Conservation (phyloP, 2,329 filamentous ascomycete genomes). For the Epichloe sp. region DNA sequence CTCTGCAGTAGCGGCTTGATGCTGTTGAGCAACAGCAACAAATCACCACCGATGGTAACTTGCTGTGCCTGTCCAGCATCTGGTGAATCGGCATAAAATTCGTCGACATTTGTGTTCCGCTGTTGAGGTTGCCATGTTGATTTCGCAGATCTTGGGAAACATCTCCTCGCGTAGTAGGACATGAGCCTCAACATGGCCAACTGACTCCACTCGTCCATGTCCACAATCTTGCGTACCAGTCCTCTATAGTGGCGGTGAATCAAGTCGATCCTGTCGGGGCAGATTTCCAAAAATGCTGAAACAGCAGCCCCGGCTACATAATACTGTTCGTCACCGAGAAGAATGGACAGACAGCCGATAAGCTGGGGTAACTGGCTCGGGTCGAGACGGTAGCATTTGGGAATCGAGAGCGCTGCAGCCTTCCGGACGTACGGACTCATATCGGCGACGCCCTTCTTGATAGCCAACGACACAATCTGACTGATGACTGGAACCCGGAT, state of each 20-base stretch:
- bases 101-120: constrained; percentile 37
- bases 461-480: constrained; percentile 90
- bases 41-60: constrained; percentile 62
- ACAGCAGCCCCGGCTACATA: constrained; percentile 94
- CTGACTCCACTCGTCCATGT: constrained; percentile 99
- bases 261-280: constrained; percentile 74
- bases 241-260: constrained; percentile 82
- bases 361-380: constrained; percentile 75
- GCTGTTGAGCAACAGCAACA: constrained; percentile 65
- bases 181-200: constrained; percentile 70
- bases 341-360: constrained; percentile 61
- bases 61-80: constrained; percentile 31
- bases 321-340: constrained; percentile 86
- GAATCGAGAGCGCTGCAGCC: constrained; percentile 83
- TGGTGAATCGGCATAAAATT: constrained; percentile 65
- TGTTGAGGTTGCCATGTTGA: constrained; percentile 31
- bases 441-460: constrained; percentile 85
- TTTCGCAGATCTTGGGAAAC: constrained; percentile 63
- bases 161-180: constrained; percentile 72
- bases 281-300: constrained; percentile 76
- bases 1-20: constrained; percentile 81
- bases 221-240: constrained; percentile 79
- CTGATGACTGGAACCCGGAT: constrained; percentile 96
- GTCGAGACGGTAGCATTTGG: constrained; percentile 89
- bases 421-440: constrained; percentile 93